Percentiles rank a stretch among this genome's conserved stretches.
These are phyloP conservation scores for Saccharomyces uvarum DNA, from an alignment of 1,139 yeast genomes.

Conservation along the genomic window DNA sequence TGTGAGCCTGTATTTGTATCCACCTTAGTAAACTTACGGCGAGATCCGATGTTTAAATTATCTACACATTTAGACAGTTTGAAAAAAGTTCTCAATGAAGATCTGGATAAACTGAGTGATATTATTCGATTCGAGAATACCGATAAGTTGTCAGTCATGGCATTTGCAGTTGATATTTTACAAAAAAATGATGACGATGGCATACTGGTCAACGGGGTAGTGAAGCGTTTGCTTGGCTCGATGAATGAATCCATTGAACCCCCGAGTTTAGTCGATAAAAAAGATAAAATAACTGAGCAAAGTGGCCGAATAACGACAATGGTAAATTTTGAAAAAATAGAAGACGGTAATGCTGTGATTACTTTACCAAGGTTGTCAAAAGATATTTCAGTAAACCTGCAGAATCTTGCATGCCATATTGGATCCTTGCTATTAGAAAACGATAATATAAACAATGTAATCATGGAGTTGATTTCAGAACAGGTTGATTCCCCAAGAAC, in stretches of 20 bases:
- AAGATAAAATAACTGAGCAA: background rate
- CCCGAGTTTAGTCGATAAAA: background rate
- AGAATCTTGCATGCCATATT: background rate
- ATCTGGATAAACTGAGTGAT: slow-evolving; percentile 5
- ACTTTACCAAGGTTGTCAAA: background rate
- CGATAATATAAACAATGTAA: background rate
- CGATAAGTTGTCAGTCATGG: slow-evolving; percentile 9
- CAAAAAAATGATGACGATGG: background rate
- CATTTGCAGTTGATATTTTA: slow-evolving; percentile 7
- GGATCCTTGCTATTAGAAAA: background rate
- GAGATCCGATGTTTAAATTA: slow-evolving; percentile 9
- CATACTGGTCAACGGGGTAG: background rate
- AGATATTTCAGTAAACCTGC: background rate
- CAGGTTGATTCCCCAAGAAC: background rate
- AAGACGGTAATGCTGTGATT: background rate
- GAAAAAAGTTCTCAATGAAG: slow-evolving; percentile 4
- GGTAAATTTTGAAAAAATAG: background rate
- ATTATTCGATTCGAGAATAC: slow-evolving; percentile 14
- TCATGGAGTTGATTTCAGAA: background rate
- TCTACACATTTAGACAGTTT: slow-evolving; percentile 4
- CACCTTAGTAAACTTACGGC: slow-evolving; percentile 8
- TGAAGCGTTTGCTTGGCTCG: background rate
- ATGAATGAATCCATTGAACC: background rate
- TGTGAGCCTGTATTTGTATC: slow-evolving; percentile 14
- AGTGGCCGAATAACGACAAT: background rate